Evolutionary conservation across 225 moss, liverwort and hornwort species (phyloP), one percentile per base, ranked within the genome.

Genomic region (Marchantia paleacea): DNA sequence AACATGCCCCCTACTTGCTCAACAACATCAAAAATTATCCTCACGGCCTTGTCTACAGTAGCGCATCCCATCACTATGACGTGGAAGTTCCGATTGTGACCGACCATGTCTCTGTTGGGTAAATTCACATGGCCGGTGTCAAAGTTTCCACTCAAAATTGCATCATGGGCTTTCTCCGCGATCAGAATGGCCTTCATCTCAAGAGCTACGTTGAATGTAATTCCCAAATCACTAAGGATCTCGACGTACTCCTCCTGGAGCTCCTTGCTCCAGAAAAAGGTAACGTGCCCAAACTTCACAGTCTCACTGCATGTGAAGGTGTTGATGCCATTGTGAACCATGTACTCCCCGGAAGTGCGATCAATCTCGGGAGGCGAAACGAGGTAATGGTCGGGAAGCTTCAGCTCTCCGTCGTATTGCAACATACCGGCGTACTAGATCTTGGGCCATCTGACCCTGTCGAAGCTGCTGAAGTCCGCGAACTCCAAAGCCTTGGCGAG

Each of bases 261-360:
- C 53, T 90, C 91, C 7, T 92, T 79, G 83, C 92, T 97, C 97
- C 97, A 97, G 73, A 97, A 93, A 53, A 97, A 97, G 15, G 97
- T 97, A 50, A 94, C 94, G 52, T 97, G 97, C 28, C 97, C 97
- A 50, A 97, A 97, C 77, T 97, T 97, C 68, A 97, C 97, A 16
- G 97, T 97, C 82, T 97, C 97, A 85, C 97, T 97, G 92, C 97
- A 97, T 24, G 97, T 92, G 85, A 93, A 97, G 15, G 88, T 93
- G 39, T 83, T 93, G 75, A 97, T 79, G 50, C 74, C 84, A 75
- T 97, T 97, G 81, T 91, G 87, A 80, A 93, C 94, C 88, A 97
- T 82, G 84, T 91, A 97, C 80, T 97, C 92, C 52, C 91, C 97
- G 0, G 93, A 91, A 2, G 97, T 94, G 68, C 89, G 93, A 65